These are phyloP conservation scores for Acacia acuminata DNA, from an alignment of 306 rosid genomes.

Conservation along the genomic window DNA sequence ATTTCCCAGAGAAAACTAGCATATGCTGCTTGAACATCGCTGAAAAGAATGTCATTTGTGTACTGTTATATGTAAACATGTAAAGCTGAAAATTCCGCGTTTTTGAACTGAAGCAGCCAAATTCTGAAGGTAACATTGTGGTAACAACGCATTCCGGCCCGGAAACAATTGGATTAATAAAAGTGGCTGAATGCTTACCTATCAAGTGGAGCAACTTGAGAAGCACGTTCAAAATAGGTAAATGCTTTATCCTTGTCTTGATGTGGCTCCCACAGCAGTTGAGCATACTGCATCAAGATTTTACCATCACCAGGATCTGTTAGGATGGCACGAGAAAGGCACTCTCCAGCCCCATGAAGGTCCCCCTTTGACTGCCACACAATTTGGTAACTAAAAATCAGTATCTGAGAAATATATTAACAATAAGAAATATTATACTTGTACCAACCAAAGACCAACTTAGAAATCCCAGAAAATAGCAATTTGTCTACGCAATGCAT, in stretches of 20 bases:
- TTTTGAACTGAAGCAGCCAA: constrained; percentile 7
- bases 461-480: constrained; percentile 18
- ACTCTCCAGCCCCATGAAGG: constrained; percentile 76
- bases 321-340: constrained; percentile 53
- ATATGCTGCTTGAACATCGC: constrained; percentile 78
- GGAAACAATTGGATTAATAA: neutral
- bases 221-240: constrained; percentile 73
- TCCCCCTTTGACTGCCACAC: constrained; percentile 73
- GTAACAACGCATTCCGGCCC: constrained; percentile 4
- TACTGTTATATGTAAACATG: constrained; percentile 26
- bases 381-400: constrained; percentile 11
- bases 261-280: constrained; percentile 66
- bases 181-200: constrained; percentile 49
- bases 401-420: constrained; percentile 11
- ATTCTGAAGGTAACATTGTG: constrained; percentile 22
- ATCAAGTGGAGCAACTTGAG: constrained; percentile 57
- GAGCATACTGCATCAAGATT: constrained; percentile 62
- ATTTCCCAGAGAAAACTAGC: constrained; percentile 84
- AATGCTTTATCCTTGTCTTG: constrained; percentile 67
- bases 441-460: neutral
- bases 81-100: constrained; percentile 18
- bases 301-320: constrained; percentile 86
- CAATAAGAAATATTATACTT: constrained; percentile 11
- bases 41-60: constrained; percentile 41
- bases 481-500: constrained; percentile 23